These are phyloP conservation scores for Aspergillus hiratsukae DNA, from an alignment of 2,329 filamentous ascomycete species.

Conservation along the genomic window DNA sequence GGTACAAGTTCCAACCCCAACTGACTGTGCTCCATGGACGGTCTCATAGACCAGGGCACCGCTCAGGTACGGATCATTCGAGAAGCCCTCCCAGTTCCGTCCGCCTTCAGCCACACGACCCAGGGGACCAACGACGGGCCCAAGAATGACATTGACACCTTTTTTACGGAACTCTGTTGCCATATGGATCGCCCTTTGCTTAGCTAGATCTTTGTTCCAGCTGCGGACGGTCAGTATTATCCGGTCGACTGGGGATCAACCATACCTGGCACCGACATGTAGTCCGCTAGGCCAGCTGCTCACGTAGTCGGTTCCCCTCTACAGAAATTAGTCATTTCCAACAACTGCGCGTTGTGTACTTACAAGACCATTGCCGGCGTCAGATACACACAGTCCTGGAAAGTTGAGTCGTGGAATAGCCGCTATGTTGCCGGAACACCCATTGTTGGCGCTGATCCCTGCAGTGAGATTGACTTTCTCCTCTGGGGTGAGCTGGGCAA, in stretches of 20 bases:
- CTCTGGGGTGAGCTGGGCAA: conserved; percentile 37
- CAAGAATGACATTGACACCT: conserved; percentile 41
- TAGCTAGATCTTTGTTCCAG: conserved; percentile 36
- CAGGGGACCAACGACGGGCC: conserved; percentile 40
- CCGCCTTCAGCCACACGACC: conserved; percentile 32
- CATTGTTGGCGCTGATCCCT: conserved; percentile 18
- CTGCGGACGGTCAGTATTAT: conserved; percentile 2
- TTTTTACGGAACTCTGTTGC: conserved; percentile 39
- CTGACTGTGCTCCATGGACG: conserved; percentile 43
- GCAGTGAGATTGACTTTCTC: conserved; percentile 39
- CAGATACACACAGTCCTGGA: conserved; percentile 38
- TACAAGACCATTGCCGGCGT: conserved; percentile 40
- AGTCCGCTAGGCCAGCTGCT: conserved; percentile 21
- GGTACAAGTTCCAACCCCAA: conserved; percentile 39
- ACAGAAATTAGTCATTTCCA: not conserved
- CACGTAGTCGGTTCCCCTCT: conserved; percentile 30
- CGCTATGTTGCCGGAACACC: conserved; percentile 32
- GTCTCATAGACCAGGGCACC: conserved; percentile 42
- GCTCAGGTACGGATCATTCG: conserved; percentile 46
- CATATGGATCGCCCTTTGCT: conserved; percentile 27
- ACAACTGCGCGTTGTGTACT: not conserved
- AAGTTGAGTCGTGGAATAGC: conserved; percentile 29
- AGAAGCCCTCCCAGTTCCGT: conserved; percentile 49
- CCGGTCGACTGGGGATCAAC: not conserved
- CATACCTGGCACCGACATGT: conserved; percentile 24